These are phyloP conservation scores for Bipolaris cookei DNA, from an alignment of 2,329 filamentous ascomycete species.

Conservation along the genomic window DNA sequence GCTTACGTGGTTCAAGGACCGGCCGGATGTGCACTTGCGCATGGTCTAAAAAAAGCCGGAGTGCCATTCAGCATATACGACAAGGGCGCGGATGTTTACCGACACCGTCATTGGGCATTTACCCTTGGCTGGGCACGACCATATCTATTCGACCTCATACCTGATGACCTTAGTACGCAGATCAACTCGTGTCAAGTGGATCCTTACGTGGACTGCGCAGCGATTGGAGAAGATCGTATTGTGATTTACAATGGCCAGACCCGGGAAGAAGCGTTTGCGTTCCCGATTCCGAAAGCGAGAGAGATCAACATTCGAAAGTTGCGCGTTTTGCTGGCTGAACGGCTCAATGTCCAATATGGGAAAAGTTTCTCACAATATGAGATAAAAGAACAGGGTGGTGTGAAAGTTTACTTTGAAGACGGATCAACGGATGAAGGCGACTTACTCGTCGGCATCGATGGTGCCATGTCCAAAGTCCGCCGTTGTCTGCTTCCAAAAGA, in stretches of 20 bases:
- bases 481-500: slow-evolving; percentile 28
- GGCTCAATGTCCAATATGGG: slow-evolving; percentile 43
- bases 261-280: slow-evolving; percentile 43
- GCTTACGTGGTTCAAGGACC: slow-evolving; percentile 40
- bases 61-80: slow-evolving; percentile 39
- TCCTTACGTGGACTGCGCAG: slow-evolving; percentile 37
- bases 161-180: slow-evolving; percentile 31
- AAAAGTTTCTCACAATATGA: slow-evolving; percentile 30
- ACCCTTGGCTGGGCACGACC: slow-evolving; percentile 46
- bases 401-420: slow-evolving; percentile 34
- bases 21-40: slow-evolving; percentile 51
- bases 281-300: slow-evolving; percentile 43
- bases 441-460: slow-evolving; percentile 35
- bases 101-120: slow-evolving; percentile 49
- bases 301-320: slow-evolving; percentile 48
- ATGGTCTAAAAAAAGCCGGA: slow-evolving; percentile 50
- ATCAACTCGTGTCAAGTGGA: slow-evolving; percentile 45
- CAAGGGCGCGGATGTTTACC: slow-evolving; percentile 37
- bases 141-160: slow-evolving; percentile 40
- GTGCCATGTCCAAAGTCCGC: slow-evolving; percentile 37
- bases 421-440: slow-evolving; percentile 32
- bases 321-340: slow-evolving; percentile 45
- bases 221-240: slow-evolving; percentile 40
- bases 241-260: slow-evolving; percentile 46
- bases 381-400: slow-evolving; percentile 28